phyloP scores from a whole-genome alignment of 192 early-diverging fungal species.

The Spinellus fusiger region DNA sequence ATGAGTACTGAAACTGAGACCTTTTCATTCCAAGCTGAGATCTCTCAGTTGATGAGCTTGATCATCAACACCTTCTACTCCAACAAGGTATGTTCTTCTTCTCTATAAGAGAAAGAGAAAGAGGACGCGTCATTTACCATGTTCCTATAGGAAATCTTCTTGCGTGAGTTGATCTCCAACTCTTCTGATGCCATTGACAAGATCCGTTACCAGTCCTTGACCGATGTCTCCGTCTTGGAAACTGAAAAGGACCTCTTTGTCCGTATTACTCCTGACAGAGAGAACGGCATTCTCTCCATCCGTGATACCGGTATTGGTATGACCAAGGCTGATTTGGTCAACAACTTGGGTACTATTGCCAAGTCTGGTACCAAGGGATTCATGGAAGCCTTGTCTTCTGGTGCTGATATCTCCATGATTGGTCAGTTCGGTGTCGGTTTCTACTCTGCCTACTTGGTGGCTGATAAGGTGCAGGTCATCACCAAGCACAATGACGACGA shows the following conservation, averaged over 20 bases:
- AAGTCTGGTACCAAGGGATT: slow-evolving; percentile 99
- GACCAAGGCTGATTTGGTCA: slow-evolving; percentile 94
- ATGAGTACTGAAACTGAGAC: slow-evolving; percentile 53
- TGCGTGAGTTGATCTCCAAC: slow-evolving; percentile 97
- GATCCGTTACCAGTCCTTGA: slow-evolving; percentile 96
- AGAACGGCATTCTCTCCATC: slow-evolving; percentile 67
- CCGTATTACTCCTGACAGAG: slow-evolving; percentile 83
- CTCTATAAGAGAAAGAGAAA: neutral
- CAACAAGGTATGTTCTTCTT: slow-evolving; percentile 63
- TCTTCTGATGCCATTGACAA: slow-evolving; percentile 74
- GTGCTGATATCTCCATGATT: slow-evolving; percentile 99
- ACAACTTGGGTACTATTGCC: slow-evolving; percentile 99
- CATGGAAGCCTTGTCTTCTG: slow-evolving; percentile 95
- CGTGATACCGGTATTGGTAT: slow-evolving; percentile 90
- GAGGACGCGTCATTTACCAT: neutral
- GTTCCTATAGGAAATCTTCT: slow-evolving; percentile 65
- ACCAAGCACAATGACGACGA: slow-evolving; percentile 97
- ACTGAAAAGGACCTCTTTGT: slow-evolving; percentile 92
- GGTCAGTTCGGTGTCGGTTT: slow-evolving; percentile 99
- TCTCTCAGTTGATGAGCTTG: slow-evolving; percentile 98
- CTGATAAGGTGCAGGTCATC: slow-evolving; percentile 93
- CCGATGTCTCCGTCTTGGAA: slow-evolving; percentile 90
- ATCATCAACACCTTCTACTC: slow-evolving; percentile 99
- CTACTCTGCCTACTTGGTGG: slow-evolving; percentile 99
- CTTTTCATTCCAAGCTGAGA: slow-evolving; percentile 98